These are phyloP conservation scores for Agaricus sinodeliciosus DNA, from an alignment of 768 basidiomycete species.

Conservation along the genomic window DNA sequence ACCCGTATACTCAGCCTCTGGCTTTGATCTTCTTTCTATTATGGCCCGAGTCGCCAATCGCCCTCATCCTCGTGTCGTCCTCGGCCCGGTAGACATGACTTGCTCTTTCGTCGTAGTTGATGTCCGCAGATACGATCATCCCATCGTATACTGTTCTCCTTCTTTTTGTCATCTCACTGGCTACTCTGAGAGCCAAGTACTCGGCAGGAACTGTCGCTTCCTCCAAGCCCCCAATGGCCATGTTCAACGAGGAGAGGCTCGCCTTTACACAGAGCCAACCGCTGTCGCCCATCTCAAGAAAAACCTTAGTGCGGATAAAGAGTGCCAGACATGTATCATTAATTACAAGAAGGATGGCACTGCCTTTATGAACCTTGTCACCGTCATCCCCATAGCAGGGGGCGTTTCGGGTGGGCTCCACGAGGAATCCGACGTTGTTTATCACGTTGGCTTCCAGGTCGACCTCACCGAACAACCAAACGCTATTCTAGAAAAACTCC, in stretches of 20 bases:
- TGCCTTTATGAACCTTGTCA: constrained; percentile 89
- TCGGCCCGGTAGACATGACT: constrained; percentile 90
- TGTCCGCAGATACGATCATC: constrained; percentile 69
- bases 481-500: constrained; percentile 71
- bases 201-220: constrained; percentile 90
- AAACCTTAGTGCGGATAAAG: constrained; percentile 65
- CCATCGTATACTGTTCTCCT: constrained; percentile 89
- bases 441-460: constrained; percentile 94
- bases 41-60: constrained; percentile 72
- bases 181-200: constrained; percentile 65
- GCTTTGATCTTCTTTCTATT: constrained; percentile 84
- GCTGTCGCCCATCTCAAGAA: constrained; percentile 61
- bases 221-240: constrained; percentile 68
- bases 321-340: constrained; percentile 81
- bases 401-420: constrained; percentile 41
- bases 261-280: constrained; percentile 56
- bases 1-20: constrained; percentile 83
- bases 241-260: constrained; percentile 28
- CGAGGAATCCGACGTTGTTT: constrained; percentile 67
- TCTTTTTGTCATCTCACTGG: constrained; percentile 76
- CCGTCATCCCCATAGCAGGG: constrained; percentile 79
- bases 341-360: constrained; percentile 85
- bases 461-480: constrained; percentile 85
- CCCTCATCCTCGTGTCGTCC: constrained; percentile 62
- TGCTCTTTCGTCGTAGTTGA: constrained; percentile 93